A percentile compares a stretch with the other conserved stretches of the same genome.
Evolutionary conservation across 2,329 filamentous ascomycete species (phyloP).

Genomic region (Talaromyces verruculosus): DNA sequence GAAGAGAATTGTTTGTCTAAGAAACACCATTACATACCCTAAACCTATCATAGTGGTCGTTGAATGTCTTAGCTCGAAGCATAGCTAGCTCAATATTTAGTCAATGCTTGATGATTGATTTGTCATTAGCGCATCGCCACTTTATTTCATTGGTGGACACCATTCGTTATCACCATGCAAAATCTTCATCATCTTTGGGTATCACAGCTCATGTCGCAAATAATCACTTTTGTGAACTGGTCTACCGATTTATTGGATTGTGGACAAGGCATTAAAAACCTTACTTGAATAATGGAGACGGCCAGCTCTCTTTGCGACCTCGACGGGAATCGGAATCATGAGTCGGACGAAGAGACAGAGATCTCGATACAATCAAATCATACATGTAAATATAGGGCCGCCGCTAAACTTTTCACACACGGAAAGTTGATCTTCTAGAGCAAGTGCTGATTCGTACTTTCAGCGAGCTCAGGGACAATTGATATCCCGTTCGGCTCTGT

Average conservation of each 20-base stretch:
- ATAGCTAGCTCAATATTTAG: neutral
- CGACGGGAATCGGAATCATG: neutral
- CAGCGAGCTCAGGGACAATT: neutral
- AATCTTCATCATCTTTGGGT: neutral
- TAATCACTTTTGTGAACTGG: neutral
- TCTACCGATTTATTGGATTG: neutral
- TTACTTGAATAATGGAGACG: neutral
- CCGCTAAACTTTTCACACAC: neutral
- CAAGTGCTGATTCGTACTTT: neutral
- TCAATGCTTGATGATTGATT: neutral
- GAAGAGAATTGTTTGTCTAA: neutral
- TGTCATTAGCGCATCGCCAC: neutral
- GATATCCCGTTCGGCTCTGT: neutral
- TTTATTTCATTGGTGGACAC: neutral
- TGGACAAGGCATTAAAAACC: neutral
- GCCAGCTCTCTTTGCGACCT: neutral
- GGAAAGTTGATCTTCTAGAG: neutral
- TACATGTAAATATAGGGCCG: neutral
- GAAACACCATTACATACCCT: neutral
- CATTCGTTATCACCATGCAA: neutral
- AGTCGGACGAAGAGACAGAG: neutral
- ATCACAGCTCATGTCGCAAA: neutral
- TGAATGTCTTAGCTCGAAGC: neutral
- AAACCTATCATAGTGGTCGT: neutral
- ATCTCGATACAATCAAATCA: neutral